Percentiles rank a stretch among this genome's conserved stretches.
Conservation (phyloP, 1,284 basidiomycete genomes). For the Papiliotrema flavescens region DNA sequence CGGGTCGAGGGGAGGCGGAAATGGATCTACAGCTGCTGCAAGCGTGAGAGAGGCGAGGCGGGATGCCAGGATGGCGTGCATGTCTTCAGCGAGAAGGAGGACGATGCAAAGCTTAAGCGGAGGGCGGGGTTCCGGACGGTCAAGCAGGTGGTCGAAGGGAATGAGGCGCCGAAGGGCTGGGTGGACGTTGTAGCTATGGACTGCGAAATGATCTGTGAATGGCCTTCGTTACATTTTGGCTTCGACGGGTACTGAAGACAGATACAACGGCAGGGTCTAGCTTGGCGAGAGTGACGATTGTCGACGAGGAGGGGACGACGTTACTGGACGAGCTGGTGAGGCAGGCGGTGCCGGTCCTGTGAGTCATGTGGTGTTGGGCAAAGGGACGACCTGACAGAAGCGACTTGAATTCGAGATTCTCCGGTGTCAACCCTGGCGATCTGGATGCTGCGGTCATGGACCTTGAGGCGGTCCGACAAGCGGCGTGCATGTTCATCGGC, state of each 20-base stretch:
- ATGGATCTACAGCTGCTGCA: slow-evolving; percentile 50
- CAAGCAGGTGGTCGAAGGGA: slow-evolving; percentile 39
- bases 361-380: slow-evolving; percentile 25
- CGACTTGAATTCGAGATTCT: slow-evolving; percentile 82
- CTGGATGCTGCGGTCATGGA: slow-evolving; percentile 61
- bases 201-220: slow-evolving; percentile 76
- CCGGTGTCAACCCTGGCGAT: slow-evolving; percentile 67
- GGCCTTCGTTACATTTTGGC: neutral
- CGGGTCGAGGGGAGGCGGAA: slow-evolving; percentile 36
- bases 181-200: slow-evolving; percentile 77
- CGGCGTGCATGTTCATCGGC: slow-evolving; percentile 67
- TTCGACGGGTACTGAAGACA: slow-evolving; percentile 1
- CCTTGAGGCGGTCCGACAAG: slow-evolving; percentile 62
- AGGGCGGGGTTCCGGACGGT: slow-evolving; percentile 66
- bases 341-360: slow-evolving; percentile 77
- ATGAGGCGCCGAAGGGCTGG: slow-evolving; percentile 2
- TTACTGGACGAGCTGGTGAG: slow-evolving; percentile 78
- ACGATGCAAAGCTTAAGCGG: slow-evolving; percentile 65
- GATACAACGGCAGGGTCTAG: slow-evolving; percentile 81
- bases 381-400: slow-evolving; percentile 49
- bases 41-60: slow-evolving; percentile 56
- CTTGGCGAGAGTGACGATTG: slow-evolving; percentile 79
- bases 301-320: slow-evolving; percentile 66
- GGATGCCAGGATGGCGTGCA: slow-evolving; percentile 35
- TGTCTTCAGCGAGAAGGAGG: slow-evolving; percentile 48